Evolutionary conservation across 129 eudicot species (phyloP), one percentile per base, ranked within the genome.

Genomic region (Flaveria brownii): DNA sequence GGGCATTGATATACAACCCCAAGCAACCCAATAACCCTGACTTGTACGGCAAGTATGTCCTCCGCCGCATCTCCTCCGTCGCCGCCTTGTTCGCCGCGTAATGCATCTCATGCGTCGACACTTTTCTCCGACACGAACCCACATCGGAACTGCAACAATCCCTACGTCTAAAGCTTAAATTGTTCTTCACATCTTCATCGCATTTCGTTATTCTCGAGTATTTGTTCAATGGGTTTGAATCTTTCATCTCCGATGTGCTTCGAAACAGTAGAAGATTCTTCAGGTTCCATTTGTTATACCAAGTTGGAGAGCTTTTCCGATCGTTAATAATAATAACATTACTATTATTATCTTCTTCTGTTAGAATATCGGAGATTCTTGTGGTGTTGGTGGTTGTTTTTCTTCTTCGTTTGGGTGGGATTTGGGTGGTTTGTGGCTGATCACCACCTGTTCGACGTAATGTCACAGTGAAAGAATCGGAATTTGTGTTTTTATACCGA

Each of bases 61-160:
- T 91, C 88, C 78, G 83, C 85, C 80, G 84, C 97, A 89, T 89
- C 91, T 91, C 97, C 86, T 87, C 92, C 52, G 92, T 85, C 67
- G 83, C 86, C 18, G 92, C 92, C 36, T 96, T 80, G 70, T 89
- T 88, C 65, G 84, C 83, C 13, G 89, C 80, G 78, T 91, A 89
- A 85, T 89, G 97, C 73, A 84, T 33, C 56, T 87, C 95, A 46
- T 87, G 92, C 23, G 92, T 86, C 47, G 96, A 87, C 2, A 81
- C 81, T 61, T 61, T 81, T 41, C 84, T 81, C 54, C 84, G 66
- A 17, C 45, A 43, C 60, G 63, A 70, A 28, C 70, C 82, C 42
- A 41, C 25, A 14, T 9, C 70, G 18, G 71, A 74, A 1, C 56
- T 42, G 18, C 49, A 66, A 60, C 79, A 18, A 0, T 80, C 70